Percentiles rank a stretch among this genome's conserved stretches.
phyloP scores from a whole-genome alignment of 768 basidiomycete genomes.

The Kondoa malvinella region DNA sequence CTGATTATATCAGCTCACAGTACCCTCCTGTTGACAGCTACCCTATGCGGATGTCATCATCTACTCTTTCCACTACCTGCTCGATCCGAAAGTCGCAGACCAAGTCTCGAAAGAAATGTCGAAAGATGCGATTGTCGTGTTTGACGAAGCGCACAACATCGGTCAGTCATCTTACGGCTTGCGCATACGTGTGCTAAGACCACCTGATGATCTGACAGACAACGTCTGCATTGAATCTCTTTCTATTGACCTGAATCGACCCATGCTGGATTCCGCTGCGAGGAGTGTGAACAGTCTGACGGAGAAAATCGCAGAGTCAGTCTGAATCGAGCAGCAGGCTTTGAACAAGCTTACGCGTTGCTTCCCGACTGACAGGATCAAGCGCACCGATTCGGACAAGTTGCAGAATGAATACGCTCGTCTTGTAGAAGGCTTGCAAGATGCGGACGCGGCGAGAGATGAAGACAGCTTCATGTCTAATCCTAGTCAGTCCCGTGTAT shows the following conservation, averaged over 20 bases:
- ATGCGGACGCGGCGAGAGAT: constrained; percentile 40
- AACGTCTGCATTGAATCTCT: constrained; percentile 98
- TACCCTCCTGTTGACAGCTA: constrained; percentile 42
- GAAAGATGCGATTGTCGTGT: constrained; percentile 95
- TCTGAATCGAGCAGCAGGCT: no score
- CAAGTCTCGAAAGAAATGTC: constrained; percentile 96
- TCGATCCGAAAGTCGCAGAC: constrained; percentile 97
- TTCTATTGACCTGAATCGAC: constrained; percentile 88
- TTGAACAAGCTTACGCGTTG: not conserved
- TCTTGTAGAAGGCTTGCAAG: constrained; percentile 81
- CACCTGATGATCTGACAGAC: constrained; percentile 37
- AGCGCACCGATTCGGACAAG: constrained; percentile 78
- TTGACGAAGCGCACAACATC: constrained; percentile 98
- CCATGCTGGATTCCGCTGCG: constrained; percentile 88
- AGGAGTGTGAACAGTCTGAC: constrained; percentile 69
- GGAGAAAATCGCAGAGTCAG: constrained; percentile 88
- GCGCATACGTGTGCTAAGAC: not conserved
- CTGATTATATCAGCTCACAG: not conserved
- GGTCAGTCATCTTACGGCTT: constrained; percentile 39
- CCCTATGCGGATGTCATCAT: constrained; percentile 90
- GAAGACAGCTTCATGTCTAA: constrained; percentile 78
- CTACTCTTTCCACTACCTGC: constrained; percentile 95
- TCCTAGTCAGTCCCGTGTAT: constrained; percentile 43
- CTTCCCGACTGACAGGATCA: constrained; percentile 46
- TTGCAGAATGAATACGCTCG: constrained; percentile 92